phyloP scores from a whole-genome alignment of 768 basidiomycete genomes.

The Suillus discolor region DNA sequence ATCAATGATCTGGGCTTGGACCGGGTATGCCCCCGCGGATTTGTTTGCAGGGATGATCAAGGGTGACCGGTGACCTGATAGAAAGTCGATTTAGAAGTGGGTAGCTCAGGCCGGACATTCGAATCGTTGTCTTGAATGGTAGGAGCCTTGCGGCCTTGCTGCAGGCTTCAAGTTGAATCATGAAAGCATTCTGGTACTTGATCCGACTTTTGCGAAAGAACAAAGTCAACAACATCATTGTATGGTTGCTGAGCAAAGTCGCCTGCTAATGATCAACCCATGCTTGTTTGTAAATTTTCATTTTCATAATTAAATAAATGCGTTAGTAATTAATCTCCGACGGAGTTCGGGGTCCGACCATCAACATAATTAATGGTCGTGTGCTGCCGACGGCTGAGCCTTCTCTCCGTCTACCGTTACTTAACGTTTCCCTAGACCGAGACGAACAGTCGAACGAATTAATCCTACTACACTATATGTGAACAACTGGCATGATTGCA shows the following conservation, averaged over 20 bases:
- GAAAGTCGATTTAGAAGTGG: not conserved
- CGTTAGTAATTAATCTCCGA: not conserved
- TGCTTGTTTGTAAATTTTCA: not conserved
- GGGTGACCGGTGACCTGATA: not conserved
- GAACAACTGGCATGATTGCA: constrained; percentile 1
- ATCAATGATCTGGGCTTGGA: not conserved
- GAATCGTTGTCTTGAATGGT: not conserved
- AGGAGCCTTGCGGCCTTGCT: not conserved
- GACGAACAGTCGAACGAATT: not conserved
- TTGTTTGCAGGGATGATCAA: not conserved
- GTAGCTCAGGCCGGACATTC: not conserved
- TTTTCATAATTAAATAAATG: constrained; percentile 5
- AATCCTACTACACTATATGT: not conserved
- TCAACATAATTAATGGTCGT: not conserved
- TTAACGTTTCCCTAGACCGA: not conserved
- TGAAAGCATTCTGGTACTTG: not conserved
- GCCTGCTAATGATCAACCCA: not conserved
- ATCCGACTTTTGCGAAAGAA: not conserved
- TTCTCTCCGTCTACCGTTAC: too few relatives aligned
- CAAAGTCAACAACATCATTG: not conserved
- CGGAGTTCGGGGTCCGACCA: not conserved
- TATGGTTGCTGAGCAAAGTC: too few relatives aligned
- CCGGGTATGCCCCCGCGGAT: not conserved
- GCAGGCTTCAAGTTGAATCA: not conserved
- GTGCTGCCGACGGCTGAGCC: not conserved